Percentiles rank a stretch among this genome's conserved stretches.
phyloP scores from a whole-genome alignment of 139 green algal genomes.

The Haematococcus lacustris region DNA sequence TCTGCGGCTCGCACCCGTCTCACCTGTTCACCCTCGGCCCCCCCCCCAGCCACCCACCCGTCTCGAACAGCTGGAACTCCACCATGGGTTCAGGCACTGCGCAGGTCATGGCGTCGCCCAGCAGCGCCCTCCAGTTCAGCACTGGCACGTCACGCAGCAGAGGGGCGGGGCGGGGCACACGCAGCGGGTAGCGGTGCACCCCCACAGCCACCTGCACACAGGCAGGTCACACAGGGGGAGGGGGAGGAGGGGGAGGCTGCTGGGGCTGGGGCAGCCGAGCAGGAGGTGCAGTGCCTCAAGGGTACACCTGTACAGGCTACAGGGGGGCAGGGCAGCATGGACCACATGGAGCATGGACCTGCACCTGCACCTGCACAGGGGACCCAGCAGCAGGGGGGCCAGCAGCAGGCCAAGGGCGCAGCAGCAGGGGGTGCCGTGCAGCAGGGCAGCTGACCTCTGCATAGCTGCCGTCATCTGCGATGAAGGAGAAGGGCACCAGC shows the following conservation, averaged over 20 bases:
- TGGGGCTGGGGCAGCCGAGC: too few relatives aligned
- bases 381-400: too few relatives aligned
- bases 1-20: too few relatives aligned
- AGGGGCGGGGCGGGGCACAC: not conserved
- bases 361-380: too few relatives aligned
- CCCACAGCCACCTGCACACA: conserved; percentile 34
- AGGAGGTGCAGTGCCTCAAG: too few relatives aligned
- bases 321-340: not conserved
- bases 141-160: conserved; percentile 28
- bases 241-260: too few relatives aligned
- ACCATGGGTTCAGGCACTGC: conserved; percentile 33
- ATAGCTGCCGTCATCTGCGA: conserved; percentile 20
- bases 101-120: conserved; percentile 30
- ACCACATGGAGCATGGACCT: not conserved
- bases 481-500: conserved; percentile 34
- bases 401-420: too few relatives aligned
- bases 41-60: conserved; percentile 14
- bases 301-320: too few relatives aligned
- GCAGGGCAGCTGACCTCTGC: conserved; percentile 4
- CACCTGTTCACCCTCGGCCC: too few relatives aligned
- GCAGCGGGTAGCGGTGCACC: conserved; percentile 32
- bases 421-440: too few relatives aligned
- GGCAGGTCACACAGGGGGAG: too few relatives aligned
- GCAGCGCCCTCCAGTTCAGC: conserved; percentile 42
- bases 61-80: conserved; percentile 45